Percentiles rank a stretch among this genome's conserved stretches.
phyloP scores from a whole-genome alignment of 106 monocot species.

The Dendrobium catenatum region DNA sequence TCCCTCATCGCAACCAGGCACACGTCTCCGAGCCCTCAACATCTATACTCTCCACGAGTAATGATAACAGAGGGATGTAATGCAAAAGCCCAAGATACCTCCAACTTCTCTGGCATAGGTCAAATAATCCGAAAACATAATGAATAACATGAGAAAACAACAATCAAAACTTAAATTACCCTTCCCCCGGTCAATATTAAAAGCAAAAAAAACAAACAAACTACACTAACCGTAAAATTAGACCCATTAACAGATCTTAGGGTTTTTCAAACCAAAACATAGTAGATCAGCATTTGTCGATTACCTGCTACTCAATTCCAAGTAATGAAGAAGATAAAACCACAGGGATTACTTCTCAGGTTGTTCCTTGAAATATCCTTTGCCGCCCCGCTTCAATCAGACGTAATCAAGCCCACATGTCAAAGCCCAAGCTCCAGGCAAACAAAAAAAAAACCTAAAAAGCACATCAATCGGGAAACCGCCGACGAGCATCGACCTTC shows the following conservation, averaged over 20 bases:
- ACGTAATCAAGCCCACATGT: not conserved
- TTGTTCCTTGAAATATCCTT: not conserved
- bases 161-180: not conserved
- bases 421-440: not conserved
- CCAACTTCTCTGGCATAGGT: not conserved
- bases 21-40: conserved; percentile 21
- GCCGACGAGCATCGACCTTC: not conserved
- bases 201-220: not conserved
- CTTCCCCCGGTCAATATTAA: not conserved
- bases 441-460: not conserved
- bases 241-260: not conserved
- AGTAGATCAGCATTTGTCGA: conserved; percentile 5
- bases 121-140: conserved; percentile 1
- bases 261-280: not conserved
- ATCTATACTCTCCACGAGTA: not conserved
- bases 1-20: conserved; percentile 26
- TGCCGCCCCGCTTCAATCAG: not conserved
- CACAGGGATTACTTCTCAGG: not conserved
- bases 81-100: not conserved
- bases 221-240: not conserved
- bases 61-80: not conserved
- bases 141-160: not conserved
- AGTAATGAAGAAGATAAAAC: not conserved
- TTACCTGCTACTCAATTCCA: not conserved
- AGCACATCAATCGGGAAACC: not conserved